These are phyloP conservation scores for Ascochyta lentis DNA, from an alignment of 2,329 filamentous ascomycete genomes.

Conservation along the genomic window DNA sequence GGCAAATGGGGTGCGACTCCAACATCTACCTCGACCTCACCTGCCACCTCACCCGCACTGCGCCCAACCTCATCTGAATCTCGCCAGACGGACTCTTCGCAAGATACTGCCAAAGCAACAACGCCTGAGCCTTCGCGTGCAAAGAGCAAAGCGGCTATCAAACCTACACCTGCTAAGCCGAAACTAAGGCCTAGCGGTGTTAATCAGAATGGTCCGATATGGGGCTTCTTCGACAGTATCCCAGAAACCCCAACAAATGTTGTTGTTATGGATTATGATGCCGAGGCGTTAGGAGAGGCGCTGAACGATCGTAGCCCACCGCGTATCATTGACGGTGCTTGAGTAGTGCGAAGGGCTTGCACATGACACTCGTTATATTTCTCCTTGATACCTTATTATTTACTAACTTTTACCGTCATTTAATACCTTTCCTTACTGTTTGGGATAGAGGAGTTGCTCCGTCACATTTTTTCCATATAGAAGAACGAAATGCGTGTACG, in stretches of 20 bases:
- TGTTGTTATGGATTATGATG: constrained; percentile 46
- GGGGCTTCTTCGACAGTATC: constrained; percentile 46
- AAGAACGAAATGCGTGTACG: constrained; percentile 1
- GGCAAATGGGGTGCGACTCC: constrained; percentile 68
- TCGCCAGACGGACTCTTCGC: constrained; percentile 30
- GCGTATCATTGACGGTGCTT: background rate
- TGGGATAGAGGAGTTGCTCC: background rate
- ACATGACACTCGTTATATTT: constrained; percentile 2
- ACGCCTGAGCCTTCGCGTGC: background rate
- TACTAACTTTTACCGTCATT: constrained; percentile 5
- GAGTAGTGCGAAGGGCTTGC: background rate
- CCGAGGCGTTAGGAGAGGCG: constrained; percentile 48
- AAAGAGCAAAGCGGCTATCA: constrained; percentile 4
- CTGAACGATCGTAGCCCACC: constrained; percentile 32
- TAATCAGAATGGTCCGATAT: constrained; percentile 49
- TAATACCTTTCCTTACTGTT: constrained; percentile 9
- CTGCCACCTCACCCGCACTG: constrained; percentile 24
- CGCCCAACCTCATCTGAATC: constrained; percentile 30
- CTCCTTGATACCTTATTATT: background rate
- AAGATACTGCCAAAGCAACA: constrained; percentile 15
- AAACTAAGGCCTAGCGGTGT: constrained; percentile 44
- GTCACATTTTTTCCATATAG: background rate
- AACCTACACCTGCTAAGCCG: constrained; percentile 11
- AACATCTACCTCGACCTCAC: constrained; percentile 38
- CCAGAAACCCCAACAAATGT: constrained; percentile 44